These are phyloP conservation scores for Neopestalotiopsis sp. DNA, from an alignment of 2,329 filamentous ascomycete species.

Conservation along the genomic window DNA sequence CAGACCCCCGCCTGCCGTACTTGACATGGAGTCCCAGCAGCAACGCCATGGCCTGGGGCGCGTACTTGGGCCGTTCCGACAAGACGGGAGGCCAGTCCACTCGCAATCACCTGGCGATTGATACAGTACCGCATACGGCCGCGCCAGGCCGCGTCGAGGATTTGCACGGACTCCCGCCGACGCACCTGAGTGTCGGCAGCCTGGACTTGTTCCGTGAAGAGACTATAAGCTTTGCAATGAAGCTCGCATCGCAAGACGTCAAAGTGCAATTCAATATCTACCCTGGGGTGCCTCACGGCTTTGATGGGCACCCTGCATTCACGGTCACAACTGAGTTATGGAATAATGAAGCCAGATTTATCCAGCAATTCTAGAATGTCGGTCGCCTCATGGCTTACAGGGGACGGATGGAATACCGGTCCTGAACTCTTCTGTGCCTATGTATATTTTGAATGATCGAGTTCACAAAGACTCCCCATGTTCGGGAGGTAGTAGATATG, in stretches of 20 bases:
- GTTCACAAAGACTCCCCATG: no score
- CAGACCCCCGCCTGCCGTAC: constrained; percentile 24
- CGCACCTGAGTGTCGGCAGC: constrained; percentile 23
- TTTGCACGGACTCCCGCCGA: constrained; percentile 22
- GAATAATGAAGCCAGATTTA: constrained; percentile 18
- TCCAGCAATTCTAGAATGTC: neutral
- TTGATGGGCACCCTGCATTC: constrained; percentile 18
- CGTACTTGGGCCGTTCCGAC: neutral
- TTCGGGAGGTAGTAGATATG: no score
- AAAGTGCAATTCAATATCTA: constrained; percentile 25
- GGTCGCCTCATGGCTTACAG: no score
- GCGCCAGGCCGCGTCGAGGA: constrained; percentile 22
- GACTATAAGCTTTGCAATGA: constrained; percentile 20
- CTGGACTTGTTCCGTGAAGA: constrained; percentile 27
- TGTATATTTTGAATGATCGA: no score
- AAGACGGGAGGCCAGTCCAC: neutral
- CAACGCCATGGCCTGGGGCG: neutral
- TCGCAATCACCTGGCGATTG: neutral
- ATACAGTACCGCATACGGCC: constrained; percentile 16
- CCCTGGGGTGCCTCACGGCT: constrained; percentile 25
- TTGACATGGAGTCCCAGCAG: constrained; percentile 2
- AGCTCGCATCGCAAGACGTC: constrained; percentile 20
- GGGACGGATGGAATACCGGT: no score
- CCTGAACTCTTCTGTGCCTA: no score
- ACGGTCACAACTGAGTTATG: constrained; percentile 14